Evolutionary conservation across 75 land plant species (phyloP), one percentile per base, ranked within the genome.

Genomic region (Chamaecyparis obtusa): DNA sequence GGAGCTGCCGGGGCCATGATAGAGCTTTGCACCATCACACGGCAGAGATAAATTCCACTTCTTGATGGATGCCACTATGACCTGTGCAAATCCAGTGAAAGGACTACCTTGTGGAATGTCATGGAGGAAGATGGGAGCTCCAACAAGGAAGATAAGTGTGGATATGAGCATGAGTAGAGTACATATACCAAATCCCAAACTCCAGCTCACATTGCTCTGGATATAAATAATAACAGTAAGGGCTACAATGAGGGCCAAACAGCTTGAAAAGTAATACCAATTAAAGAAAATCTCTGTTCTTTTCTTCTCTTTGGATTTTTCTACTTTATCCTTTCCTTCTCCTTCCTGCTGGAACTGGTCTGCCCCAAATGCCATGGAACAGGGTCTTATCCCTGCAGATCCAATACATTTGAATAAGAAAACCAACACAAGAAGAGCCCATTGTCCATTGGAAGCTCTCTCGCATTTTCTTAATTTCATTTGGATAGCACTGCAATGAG

Each of bases 141-240:
- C 92, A n/a, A 56, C 35, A 69, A 91, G 39, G 89, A 91, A 90
- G 88, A 71, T 37, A 15, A 89, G 14, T 5, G 86, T 39, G 24
- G 87, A 87, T 3, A 91, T 14, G 3, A 86, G 37, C 92, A 91
- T 91, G 17, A 90, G 74, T 9, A 9, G 82, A n/a, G 89, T 74
- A 78, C 91, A 89, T 36, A 91, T 83, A 16, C 92, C 91, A 84
- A 90, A 91, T 0, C 92, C 92, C 85, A 87, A 64, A 9, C 57
- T 77, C 92, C 92, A 91, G 56, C 91, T 86, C 19, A 91, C 86
- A 15, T 91, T 84, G 48, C 88, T 91, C 74, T 91, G 91, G 11
- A 91, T 51, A 60, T 85, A 91, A 5, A 91, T 89, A 32, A 91
- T 69, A 54, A 90, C 85, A 9, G 89, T 90, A n/a, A 88, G 48